Base-by-base conservation (phyloP, 495 filamentous ascomycete genomes). In the Daldinia childiae region DNA sequence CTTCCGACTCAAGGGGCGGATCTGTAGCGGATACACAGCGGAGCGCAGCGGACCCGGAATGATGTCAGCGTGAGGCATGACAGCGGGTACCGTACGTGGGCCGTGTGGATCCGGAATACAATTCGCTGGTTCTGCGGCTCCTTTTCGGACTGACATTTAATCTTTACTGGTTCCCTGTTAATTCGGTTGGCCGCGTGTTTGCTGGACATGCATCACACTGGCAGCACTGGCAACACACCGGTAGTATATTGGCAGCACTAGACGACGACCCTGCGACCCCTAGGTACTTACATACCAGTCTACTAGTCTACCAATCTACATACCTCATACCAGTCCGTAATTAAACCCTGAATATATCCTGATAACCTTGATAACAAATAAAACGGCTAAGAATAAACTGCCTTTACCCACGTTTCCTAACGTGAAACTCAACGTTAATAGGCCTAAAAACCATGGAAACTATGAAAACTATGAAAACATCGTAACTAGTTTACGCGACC, bases 81-180 rank as follows among this genome's bases (percentile, higher is more conserved):
- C 65, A 66, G 71, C 71, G 66, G 71, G 48, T 69, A 74, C 62
- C 29, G 67, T 63, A 30, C 36, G 71, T 64, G 54, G 59, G 34
- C 58, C 67, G 58, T 26, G 66, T 70, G 71, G 67, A 39, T 43
- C 63, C 51, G 65, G 65, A 39, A 58, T 74, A 58, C 71, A 71
- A 45, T 73, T 68, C 71, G 66, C 38, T 56, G 54, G 62, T 67
- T 66, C 51, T 71, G 67, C 71, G 71, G 71, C 71, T 74, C 67
- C 71, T 71, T 68, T 58, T 71, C 71, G 71, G 67, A 52, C 54
- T 60, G 43, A 64, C 55, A 56, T 29, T 17, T 41, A 12, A 54
- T 60, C 36, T 21, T 19, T 30, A 43, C 36, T 68, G 54, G 56
- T 4, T 27, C 29, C 43, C 50, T 56, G 60, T 60, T 69, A 36